Percentiles rank a stretch among this genome's conserved stretches.
These are phyloP conservation scores for Naganishia sp. DNA, from an alignment of 1,284 basidiomycete species.

Conservation along the genomic window DNA sequence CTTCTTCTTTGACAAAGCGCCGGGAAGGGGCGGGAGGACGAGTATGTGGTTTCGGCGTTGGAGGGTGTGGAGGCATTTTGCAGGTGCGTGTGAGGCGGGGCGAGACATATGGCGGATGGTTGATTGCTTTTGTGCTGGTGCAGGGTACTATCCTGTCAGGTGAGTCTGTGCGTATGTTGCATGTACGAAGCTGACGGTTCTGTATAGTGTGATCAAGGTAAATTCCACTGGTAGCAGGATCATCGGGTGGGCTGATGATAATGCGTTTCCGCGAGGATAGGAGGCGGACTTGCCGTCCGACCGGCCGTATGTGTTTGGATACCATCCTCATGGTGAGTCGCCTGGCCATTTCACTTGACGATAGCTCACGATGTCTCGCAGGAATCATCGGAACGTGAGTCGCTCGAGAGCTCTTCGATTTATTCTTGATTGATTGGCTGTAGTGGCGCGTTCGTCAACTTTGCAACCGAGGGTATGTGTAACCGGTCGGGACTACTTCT, in stretches of 20 bases:
- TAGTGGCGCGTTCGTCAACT: slow-evolving; percentile 90
- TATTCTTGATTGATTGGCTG: neutral
- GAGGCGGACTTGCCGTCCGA: slow-evolving; percentile 86
- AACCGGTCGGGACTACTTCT: slow-evolving; percentile 14
- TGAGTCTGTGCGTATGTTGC: slow-evolving; percentile 30
- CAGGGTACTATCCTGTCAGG: slow-evolving; percentile 41
- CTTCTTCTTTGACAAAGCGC: slow-evolving; percentile 70
- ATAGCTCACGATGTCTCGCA: slow-evolving; percentile 40
- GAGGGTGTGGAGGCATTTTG: slow-evolving; percentile 68
- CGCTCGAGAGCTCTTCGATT: neutral
- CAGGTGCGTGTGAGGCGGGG: slow-evolving; percentile 35
- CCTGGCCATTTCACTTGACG: no score
- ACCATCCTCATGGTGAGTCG: slow-evolving; percentile 85
- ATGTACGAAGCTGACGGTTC: neutral
- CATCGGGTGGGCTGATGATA: neutral
- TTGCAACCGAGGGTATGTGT: slow-evolving; percentile 79
- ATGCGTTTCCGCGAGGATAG: slow-evolving; percentile 50
- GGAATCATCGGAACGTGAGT: slow-evolving; percentile 88
- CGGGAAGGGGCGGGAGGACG: slow-evolving; percentile 73
- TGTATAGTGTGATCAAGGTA: slow-evolving; percentile 63
- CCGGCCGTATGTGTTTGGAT: slow-evolving; percentile 92
- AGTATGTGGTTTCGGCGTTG: slow-evolving; percentile 74
- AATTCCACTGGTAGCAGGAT: neutral
- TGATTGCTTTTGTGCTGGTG: neutral
- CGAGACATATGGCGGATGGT: neutral